These are phyloP conservation scores for Sarocladium brachiariae DNA, from an alignment of 2,329 filamentous ascomycete genomes.

Conservation along the genomic window DNA sequence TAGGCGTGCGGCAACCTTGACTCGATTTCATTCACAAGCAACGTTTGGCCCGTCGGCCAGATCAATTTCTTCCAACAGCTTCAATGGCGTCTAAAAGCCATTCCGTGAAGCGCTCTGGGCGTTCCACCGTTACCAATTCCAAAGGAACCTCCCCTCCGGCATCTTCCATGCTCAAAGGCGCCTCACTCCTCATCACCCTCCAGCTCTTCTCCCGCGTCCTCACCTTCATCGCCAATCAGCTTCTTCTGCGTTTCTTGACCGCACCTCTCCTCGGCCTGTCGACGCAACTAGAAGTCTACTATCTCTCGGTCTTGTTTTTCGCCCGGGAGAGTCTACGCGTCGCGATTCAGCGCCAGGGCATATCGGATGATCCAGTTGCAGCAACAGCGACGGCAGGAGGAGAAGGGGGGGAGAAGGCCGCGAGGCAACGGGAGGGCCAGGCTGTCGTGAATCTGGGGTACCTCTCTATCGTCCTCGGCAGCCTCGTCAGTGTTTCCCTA, in stretches of 20 bases:
- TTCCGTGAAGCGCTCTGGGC: not conserved
- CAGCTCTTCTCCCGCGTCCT: constrained; percentile 81
- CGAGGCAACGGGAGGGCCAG: constrained; percentile 46
- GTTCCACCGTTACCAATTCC: not conserved
- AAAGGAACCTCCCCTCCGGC: not conserved
- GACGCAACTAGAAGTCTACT: constrained; percentile 87
- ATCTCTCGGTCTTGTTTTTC: constrained; percentile 90
- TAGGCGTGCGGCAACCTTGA: too few relatives aligned
- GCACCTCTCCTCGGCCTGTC: constrained; percentile 78
- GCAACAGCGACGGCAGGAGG: too few relatives aligned
- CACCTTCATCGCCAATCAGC: constrained; percentile 88
- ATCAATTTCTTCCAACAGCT: too few relatives aligned
- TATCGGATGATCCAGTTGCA: constrained; percentile 10
- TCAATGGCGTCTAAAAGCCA: not conserved
- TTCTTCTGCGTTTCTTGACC: constrained; percentile 81
- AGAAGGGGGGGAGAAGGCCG: constrained; percentile 12
- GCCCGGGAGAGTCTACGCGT: constrained; percentile 84
- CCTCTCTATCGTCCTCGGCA: constrained; percentile 63
- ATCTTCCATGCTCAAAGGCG: constrained; percentile 54
- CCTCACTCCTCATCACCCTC: constrained; percentile 78
- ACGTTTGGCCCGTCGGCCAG: too few relatives aligned
- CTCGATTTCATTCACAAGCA: too few relatives aligned
- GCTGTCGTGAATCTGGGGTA: constrained; percentile 85
- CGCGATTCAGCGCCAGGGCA: constrained; percentile 74
- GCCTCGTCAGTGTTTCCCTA: constrained; percentile 55